A percentile compares a stretch with the other conserved stretches of the same genome.
phyloP scores from a whole-genome alignment of 2,329 filamentous ascomycete genomes.

The Trichoderma cornu-damae region DNA sequence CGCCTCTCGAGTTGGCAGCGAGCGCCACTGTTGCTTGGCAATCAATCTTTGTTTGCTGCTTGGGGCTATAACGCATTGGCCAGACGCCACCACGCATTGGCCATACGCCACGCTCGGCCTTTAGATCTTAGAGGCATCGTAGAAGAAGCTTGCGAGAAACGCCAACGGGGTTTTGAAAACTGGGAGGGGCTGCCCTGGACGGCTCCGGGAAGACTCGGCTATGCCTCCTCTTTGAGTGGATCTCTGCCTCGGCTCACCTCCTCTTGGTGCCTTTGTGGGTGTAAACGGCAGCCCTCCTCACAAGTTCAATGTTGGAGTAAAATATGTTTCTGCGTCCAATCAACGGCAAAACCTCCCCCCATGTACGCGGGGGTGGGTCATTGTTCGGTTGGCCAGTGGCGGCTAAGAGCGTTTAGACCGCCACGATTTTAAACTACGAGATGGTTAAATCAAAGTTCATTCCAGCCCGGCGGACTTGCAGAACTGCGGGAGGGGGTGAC shows the following conservation, averaged over 20 bases:
- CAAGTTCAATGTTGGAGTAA: slow-evolving; percentile 6
- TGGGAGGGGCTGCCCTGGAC: background rate
- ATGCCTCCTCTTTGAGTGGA: slow-evolving; percentile 6
- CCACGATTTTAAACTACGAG: background rate
- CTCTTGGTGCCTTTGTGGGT: background rate
- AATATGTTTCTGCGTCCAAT: background rate
- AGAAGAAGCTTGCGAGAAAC: background rate
- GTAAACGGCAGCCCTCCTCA: background rate
- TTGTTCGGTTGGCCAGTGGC: background rate
- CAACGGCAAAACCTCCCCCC: background rate
- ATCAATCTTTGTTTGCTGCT: background rate
- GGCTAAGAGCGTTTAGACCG: background rate
- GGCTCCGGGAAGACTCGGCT: background rate
- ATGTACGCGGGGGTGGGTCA: slow-evolving; percentile 3
- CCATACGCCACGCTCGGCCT: background rate
- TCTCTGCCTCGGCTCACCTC: background rate
- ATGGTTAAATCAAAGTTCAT: background rate
- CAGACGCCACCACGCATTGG: too few relatives aligned
- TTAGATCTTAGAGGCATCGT: background rate
- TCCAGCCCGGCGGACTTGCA: background rate
- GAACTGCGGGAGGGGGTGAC: background rate
- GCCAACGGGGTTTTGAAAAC: background rate
- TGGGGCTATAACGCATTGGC: background rate
- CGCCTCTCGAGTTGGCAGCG: background rate
- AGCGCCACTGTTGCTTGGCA: background rate